Percentiles rank a stretch among this genome's conserved stretches.
These are phyloP conservation scores for Tolypocladium ovalisporum DNA, from an alignment of 2,329 filamentous ascomycete species.

Conservation along the genomic window DNA sequence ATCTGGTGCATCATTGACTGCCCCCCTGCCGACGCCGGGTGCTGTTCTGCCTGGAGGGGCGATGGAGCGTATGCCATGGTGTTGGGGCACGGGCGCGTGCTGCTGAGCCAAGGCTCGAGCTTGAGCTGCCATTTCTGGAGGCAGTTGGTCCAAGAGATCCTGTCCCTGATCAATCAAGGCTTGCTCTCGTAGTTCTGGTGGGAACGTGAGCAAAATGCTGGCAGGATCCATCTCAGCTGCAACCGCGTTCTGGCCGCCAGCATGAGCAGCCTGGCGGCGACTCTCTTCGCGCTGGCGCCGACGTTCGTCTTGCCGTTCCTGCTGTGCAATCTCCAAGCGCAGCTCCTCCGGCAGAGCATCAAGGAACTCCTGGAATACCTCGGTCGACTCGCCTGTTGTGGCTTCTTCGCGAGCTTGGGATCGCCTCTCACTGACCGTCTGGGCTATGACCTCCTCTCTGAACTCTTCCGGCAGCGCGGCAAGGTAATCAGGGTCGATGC, in stretches of 20 bases:
- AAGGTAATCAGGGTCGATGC: conserved; percentile 89
- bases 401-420: conserved; percentile 62
- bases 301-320: conserved; percentile 81
- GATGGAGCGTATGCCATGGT: conserved; percentile 18
- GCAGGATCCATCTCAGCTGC: conserved; percentile 79
- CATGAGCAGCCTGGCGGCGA: conserved; percentile 51
- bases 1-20: conserved; percentile 18
- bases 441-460: conserved; percentile 88
- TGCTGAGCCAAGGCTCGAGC: conserved; percentile 57
- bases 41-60: conserved; percentile 18
- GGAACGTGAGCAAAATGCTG: conserved; percentile 83
- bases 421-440: conserved; percentile 74
- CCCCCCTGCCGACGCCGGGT: conserved; percentile 11
- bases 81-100: conserved; percentile 15
- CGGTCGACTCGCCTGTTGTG: conserved; percentile 61
- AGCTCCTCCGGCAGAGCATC: conserved; percentile 87
- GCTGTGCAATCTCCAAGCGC: conserved; percentile 78
- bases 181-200: conserved; percentile 72
- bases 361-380: conserved; percentile 87
- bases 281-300: conserved; percentile 76
- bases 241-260: conserved; percentile 38
- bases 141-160: conserved; percentile 72
- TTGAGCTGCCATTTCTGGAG: conserved; percentile 77
- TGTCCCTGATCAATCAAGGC: conserved; percentile 89
- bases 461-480: conserved; percentile 97